phyloP scores from a whole-genome alignment of 2,329 filamentous ascomycete genomes.

The Beauveria bassiana region DNA sequence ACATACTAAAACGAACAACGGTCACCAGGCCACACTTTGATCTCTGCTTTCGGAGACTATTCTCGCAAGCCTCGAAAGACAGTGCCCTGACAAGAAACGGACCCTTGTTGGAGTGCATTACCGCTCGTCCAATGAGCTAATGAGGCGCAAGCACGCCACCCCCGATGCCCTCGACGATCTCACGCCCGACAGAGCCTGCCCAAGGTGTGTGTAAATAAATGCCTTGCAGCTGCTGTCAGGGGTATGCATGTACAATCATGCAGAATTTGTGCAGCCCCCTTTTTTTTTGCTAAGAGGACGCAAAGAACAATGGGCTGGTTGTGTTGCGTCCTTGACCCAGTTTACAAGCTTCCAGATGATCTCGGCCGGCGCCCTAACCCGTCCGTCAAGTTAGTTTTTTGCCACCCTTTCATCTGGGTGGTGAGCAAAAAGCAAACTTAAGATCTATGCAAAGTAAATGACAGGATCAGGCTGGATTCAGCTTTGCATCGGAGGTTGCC shows the following conservation, averaged over 20 bases:
- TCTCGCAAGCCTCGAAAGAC: not conserved
- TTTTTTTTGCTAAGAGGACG: not conserved
- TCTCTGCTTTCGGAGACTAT: not conserved
- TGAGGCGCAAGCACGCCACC: not conserved
- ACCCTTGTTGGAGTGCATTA: not conserved
- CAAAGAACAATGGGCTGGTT: not conserved
- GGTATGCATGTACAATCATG: not conserved
- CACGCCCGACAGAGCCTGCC: not conserved
- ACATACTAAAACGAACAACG: not conserved
- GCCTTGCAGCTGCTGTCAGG: not conserved
- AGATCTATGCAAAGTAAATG: not conserved
- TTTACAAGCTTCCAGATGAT: slow-evolving; percentile 4
- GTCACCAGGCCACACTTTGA: not conserved
- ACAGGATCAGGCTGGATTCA: not conserved
- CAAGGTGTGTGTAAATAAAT: not conserved
- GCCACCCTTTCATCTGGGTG: not conserved
- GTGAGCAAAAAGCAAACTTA: not conserved
- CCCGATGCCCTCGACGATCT: not conserved
- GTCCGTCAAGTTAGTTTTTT: not conserved
- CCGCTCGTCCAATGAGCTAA: not conserved
- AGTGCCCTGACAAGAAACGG: not conserved
- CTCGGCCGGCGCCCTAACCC: not conserved
- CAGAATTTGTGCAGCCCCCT: not conserved
- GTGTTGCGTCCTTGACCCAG: not conserved
- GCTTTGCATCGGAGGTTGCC: not conserved